Conservation (phyloP, 2,329 filamentous ascomycete genomes). For the Balansia obtecta region DNA sequence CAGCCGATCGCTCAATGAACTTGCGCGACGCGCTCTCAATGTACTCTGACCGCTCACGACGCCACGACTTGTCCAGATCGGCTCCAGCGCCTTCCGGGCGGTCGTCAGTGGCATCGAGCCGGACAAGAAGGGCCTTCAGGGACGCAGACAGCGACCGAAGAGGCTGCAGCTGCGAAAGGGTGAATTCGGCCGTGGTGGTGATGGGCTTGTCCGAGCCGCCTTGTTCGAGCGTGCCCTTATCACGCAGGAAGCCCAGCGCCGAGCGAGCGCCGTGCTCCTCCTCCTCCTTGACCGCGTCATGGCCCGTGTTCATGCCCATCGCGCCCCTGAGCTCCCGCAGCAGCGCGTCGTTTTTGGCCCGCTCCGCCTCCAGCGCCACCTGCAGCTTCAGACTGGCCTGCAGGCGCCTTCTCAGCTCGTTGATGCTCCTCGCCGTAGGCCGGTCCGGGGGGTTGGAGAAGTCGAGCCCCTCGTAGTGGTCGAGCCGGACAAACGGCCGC, state of each 20-base stretch:
- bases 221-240: conserved; percentile 36
- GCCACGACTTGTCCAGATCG: conserved; percentile 37
- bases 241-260: conserved; percentile 44
- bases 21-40: conserved; percentile 68
- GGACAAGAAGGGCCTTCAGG: conserved; percentile 53
- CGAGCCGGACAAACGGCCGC: conserved; percentile 65
- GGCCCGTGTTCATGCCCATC: too few relatives aligned
- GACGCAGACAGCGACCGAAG: conserved; percentile 52
- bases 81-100: conserved; percentile 12
- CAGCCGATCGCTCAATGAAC: conserved; percentile 59
- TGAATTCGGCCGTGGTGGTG: conserved; percentile 63
- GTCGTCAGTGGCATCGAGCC: conserved; percentile 27
- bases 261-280: not conserved
- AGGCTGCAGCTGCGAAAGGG: conserved; percentile 70
- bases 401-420: conserved; percentile 58
- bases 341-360: conserved; percentile 57
- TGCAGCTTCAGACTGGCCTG: conserved; percentile 71
- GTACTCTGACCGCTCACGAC: conserved; percentile 65
- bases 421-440: conserved; percentile 56
- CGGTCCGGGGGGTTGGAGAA: conserved; percentile 21
- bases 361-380: conserved; percentile 55
- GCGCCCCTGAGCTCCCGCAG: conserved; percentile 47
- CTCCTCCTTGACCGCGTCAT: too few relatives aligned
- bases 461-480: conserved; percentile 67
- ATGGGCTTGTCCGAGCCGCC: conserved; percentile 44